These are phyloP conservation scores for Bipolaris gigantea DNA, from an alignment of 2,329 filamentous ascomycete genomes.

Conservation along the genomic window DNA sequence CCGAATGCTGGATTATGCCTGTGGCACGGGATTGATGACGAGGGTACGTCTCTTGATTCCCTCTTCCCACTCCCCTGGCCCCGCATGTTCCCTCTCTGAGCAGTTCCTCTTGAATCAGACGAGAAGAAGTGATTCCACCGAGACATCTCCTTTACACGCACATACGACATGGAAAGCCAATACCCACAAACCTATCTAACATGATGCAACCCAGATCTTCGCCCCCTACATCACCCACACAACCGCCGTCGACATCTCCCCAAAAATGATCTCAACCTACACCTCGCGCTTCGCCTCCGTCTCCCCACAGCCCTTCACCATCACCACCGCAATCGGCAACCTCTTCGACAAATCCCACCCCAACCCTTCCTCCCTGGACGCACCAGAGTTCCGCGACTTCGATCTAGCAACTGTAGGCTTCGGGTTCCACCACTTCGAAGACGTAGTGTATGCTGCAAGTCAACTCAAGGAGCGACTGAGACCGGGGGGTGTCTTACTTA, in stretches of 20 bases:
- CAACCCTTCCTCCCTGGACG: slow-evolving; percentile 23
- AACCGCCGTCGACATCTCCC: slow-evolving; percentile 70
- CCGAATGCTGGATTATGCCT: slow-evolving; percentile 71
- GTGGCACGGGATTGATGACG: slow-evolving; percentile 69
- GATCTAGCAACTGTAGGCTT: slow-evolving; percentile 49
- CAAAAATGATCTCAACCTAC: slow-evolving; percentile 70
- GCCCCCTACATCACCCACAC: slow-evolving; percentile 64
- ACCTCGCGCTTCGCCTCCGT: slow-evolving; percentile 57
- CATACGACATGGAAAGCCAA: background rate
- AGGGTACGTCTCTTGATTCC: slow-evolving; percentile 51
- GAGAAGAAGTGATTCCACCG: background rate
- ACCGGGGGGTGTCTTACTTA: slow-evolving; percentile 66
- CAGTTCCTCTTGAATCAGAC: background rate
- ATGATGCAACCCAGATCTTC: slow-evolving; percentile 52
- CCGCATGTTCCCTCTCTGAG: background rate
- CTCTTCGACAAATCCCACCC: slow-evolving; percentile 38
- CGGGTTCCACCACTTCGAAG: slow-evolving; percentile 56
- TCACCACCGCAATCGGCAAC: slow-evolving; percentile 41
- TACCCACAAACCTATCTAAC: background rate
- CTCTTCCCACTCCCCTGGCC: background rate
- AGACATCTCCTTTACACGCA: background rate
- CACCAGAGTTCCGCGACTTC: slow-evolving; percentile 43
- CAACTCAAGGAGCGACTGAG: slow-evolving; percentile 64
- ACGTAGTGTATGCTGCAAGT: slow-evolving; percentile 62
- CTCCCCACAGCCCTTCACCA: slow-evolving; percentile 13